These are phyloP conservation scores for Leccinum griseonigrum DNA, from an alignment of 1,284 basidiomycete genomes.

Conservation along the genomic window DNA sequence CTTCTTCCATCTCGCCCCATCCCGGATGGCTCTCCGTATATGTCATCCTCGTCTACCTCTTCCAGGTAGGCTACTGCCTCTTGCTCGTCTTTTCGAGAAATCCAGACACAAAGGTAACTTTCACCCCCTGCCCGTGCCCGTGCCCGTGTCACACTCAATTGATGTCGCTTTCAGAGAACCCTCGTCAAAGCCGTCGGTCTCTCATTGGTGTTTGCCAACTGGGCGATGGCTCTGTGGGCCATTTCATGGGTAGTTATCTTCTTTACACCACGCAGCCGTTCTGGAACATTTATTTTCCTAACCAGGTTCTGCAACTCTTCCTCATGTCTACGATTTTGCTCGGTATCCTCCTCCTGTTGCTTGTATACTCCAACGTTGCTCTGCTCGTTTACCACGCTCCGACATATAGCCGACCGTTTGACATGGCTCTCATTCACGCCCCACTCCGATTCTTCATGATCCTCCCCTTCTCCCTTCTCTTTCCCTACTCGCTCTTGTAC, in stretches of 20 bases:
- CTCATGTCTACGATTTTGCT: slow-evolving; percentile 58
- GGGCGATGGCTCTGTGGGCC: slow-evolving; percentile 82
- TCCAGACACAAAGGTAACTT: slow-evolving; percentile 71
- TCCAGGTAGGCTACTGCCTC: slow-evolving; percentile 79
- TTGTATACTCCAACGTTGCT: slow-evolving; percentile 66
- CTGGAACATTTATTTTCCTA: not conserved
- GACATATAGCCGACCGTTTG: slow-evolving; percentile 51
- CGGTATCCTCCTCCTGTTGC: slow-evolving; percentile 55
- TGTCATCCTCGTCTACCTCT: slow-evolving; percentile 56
- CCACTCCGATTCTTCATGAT: slow-evolving; percentile 71
- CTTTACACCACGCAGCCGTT: too few relatives aligned
- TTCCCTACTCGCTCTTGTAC: slow-evolving; percentile 51
- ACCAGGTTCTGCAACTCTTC: slow-evolving; percentile 60
- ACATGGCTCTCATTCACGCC: slow-evolving; percentile 70
- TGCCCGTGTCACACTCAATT: not conserved
- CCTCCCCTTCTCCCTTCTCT: slow-evolving; percentile 46
- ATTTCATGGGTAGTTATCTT: slow-evolving; percentile 65
- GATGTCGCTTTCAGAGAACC: slow-evolving; percentile 42
- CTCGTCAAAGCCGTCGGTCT: slow-evolving; percentile 77
- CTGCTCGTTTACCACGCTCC: slow-evolving; percentile 67
- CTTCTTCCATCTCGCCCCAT: slow-evolving; percentile 73
- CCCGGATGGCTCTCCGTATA: slow-evolving; percentile 65
- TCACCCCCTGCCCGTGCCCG: not conserved
- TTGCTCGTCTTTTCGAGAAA: slow-evolving; percentile 70
- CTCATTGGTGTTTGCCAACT: slow-evolving; percentile 77